Percentiles rank a stretch among this genome's conserved stretches.
These are phyloP conservation scores for Perkinsus chesapeaki DNA, from an alignment of 169 alveolate species.

Conservation along the genomic window DNA sequence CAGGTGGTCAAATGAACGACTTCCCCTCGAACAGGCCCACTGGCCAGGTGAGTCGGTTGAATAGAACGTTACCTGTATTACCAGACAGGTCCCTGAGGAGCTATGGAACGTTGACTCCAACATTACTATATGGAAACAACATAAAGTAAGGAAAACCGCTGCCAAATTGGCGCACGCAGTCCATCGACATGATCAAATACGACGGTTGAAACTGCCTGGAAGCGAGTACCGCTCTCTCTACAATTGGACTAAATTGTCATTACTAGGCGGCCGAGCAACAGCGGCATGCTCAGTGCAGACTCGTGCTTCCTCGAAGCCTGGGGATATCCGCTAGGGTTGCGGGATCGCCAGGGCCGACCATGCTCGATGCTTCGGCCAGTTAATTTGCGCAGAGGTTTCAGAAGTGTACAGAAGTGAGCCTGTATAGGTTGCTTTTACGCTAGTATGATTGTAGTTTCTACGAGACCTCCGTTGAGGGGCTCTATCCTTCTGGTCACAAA, in stretches of 20 bases:
- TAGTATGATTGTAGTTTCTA: background rate
- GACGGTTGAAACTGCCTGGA: background rate
- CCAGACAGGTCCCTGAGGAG: background rate
- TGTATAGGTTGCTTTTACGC: background rate
- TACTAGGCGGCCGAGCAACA: background rate
- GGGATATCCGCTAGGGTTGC: background rate
- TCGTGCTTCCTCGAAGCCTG: background rate
- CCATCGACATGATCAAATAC: background rate
- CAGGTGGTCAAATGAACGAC: background rate
- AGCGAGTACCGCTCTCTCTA: background rate
- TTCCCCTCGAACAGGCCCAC: background rate
- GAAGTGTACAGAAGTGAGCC: background rate
- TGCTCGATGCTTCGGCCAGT: background rate
- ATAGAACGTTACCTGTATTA: background rate
- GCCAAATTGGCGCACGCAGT: background rate
- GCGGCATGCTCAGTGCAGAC: background rate
- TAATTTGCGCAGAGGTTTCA: background rate
- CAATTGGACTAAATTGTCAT: background rate
- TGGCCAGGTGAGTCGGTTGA: background rate
- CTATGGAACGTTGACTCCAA: background rate
- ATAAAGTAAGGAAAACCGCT: background rate
- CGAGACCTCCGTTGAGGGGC: background rate
- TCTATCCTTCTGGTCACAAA: background rate
- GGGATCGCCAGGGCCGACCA: background rate
- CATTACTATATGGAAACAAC: background rate